Evolutionary conservation across 1,139 yeast species (phyloP).

Genomic region (Candida anutae): DNA sequence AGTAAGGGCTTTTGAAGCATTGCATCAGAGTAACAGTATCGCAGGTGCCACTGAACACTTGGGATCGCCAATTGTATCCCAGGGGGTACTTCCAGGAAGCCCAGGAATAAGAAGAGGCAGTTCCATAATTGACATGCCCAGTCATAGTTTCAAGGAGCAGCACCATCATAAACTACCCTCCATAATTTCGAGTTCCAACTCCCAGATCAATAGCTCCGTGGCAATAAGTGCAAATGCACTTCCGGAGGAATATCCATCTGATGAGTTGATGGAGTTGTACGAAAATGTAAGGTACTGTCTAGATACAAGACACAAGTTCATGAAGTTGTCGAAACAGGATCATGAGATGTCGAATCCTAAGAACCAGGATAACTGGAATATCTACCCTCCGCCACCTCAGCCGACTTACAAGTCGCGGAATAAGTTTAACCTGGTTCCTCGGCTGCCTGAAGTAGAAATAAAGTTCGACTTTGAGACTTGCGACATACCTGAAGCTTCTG

Average conservation of each 20-base stretch:
- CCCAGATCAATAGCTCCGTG: constrained; percentile 7
- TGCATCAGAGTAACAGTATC: constrained; percentile 14
- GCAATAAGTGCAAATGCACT: constrained; percentile 40
- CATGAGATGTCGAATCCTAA: constrained; percentile 76
- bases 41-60: not conserved
- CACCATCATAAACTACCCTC: constrained; percentile 18
- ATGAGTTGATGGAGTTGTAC: constrained; percentile 64
- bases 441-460: constrained; percentile 23
- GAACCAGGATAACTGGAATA: constrained; percentile 60
- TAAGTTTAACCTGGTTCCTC: constrained; percentile 46
- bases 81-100: not conserved
- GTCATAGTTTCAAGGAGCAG: constrained; percentile 4
- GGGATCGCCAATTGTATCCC: not conserved
- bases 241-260: constrained; percentile 61
- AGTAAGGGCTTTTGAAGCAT: constrained; percentile 53
- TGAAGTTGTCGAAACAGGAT: constrained; percentile 56
- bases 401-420: constrained; percentile 78
- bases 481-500: constrained; percentile 56
- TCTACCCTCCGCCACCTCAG: constrained; percentile 91
- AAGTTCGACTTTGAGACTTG: constrained; percentile 57
- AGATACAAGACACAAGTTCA: constrained; percentile 70
- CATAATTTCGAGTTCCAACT: constrained; percentile 9
- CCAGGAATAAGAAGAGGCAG: constrained; percentile 18
- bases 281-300: constrained; percentile 65
- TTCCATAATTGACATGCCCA: constrained; percentile 45